These are phyloP conservation scores for Saccharomycopsis malanga DNA, from an alignment of 805 yeast genomes.

Conservation along the genomic window DNA sequence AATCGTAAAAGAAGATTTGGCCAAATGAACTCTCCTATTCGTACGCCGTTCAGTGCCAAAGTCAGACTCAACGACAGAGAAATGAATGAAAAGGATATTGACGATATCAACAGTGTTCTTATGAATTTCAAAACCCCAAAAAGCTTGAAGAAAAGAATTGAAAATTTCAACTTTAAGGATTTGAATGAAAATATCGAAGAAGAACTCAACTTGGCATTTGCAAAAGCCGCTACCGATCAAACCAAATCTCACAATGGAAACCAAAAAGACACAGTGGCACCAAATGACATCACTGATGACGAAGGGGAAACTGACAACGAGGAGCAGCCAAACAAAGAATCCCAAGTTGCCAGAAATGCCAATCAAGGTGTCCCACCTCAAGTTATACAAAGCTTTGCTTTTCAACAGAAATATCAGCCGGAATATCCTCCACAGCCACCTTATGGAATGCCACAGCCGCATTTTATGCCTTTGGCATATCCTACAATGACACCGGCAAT, in stretches of 20 bases:
- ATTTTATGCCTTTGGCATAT: too few species aligned
- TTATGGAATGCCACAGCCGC: too few species aligned
- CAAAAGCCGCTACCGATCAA: not conserved
- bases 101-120: constrained; percentile 9
- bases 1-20: constrained; percentile 5
- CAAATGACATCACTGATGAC: constrained; percentile 9
- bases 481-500: too few species aligned
- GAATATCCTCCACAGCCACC: too few species aligned
- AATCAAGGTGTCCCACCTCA: not conserved
- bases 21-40: constrained; percentile 13
- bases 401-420: too few species aligned
- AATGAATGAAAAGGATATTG: constrained; percentile 1
- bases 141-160: constrained; percentile 8
- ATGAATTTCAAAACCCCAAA: constrained; percentile 17
- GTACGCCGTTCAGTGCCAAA: constrained; percentile 10
- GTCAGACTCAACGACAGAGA: not conserved
- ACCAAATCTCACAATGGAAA: not conserved
- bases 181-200: constrained; percentile 6
- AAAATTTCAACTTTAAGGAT: constrained; percentile 5
- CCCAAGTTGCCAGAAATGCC: not conserved
- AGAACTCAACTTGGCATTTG: constrained; percentile 1
- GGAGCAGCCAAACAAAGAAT: not conserved
- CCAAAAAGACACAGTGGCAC: not conserved
- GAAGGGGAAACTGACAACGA: constrained; percentile 2
- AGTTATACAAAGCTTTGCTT: too few species aligned